Percentiles rank a stretch among this genome's conserved stretches.
Conservation (phyloP, 2,329 filamentous ascomycete species). For the Epichloe sp. region DNA sequence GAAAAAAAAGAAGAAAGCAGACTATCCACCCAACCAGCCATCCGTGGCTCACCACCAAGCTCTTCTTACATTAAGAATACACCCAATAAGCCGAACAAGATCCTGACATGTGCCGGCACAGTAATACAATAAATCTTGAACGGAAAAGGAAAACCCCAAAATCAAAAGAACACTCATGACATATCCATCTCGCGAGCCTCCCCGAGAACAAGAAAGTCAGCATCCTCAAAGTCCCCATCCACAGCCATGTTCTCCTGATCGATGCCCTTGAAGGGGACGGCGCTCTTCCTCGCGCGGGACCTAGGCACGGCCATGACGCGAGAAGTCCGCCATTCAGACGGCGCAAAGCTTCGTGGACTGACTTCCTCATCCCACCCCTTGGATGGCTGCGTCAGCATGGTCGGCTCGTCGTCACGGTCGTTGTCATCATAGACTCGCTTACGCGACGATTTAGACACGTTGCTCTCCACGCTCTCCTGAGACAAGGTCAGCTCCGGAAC, state of each 20-base stretch:
- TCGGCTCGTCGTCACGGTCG: slow-evolving; percentile 19
- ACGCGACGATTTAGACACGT: slow-evolving; percentile 19
- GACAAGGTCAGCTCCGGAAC: slow-evolving; percentile 39
- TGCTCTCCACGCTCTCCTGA: slow-evolving; percentile 37
- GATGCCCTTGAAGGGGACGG: slow-evolving; percentile 8
- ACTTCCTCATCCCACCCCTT: slow-evolving; percentile 25
- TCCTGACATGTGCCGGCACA: neutral
- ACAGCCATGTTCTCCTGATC: slow-evolving; percentile 35
- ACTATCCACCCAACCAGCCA: neutral
- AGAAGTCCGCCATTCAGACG: slow-evolving; percentile 24
- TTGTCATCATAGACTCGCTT: slow-evolving; percentile 37
- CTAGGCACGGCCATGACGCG: slow-evolving; percentile 37
- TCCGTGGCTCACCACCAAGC: neutral
- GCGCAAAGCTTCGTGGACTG: slow-evolving; percentile 25
- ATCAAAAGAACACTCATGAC: slow-evolving; percentile 1
- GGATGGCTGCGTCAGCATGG: neutral
- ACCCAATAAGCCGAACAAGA: neutral
- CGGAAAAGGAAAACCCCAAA: neutral
- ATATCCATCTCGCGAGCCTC: slow-evolving; percentile 30
- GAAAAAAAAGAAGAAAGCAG: neutral
- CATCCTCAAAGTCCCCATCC: slow-evolving; percentile 53
- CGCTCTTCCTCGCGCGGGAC: slow-evolving; percentile 16
- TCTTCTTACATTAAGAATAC: neutral
- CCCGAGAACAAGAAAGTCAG: slow-evolving; percentile 44
- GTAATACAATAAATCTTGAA: neutral